Evolutionary conservation across 2,329 filamentous ascomycete species (phyloP), one percentile per base, ranked within the genome.

Genomic region (Sordariomycetes sp.): DNA sequence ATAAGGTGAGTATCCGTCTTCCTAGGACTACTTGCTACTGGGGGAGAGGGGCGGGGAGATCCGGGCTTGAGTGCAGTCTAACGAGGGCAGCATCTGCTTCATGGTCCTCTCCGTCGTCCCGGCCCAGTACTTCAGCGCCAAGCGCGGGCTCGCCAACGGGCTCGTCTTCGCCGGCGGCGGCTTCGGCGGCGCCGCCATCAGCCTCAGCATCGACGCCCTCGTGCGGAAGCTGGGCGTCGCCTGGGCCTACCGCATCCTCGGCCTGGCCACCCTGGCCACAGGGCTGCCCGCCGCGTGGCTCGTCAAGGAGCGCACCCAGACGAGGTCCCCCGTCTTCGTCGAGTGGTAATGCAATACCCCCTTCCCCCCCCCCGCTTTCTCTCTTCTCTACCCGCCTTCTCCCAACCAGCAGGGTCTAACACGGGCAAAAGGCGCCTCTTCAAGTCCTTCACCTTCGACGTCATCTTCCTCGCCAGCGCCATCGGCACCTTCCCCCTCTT

Each of bases 401-500:
- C n/a, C n/a, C n/a, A n/a, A n/a, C n/a, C n/a, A n/a, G n/a, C n/a
- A n/a, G n/a, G n/a, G 22, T 11, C 46, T 50, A 50, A 50, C 20
- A 22, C 32, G 18, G 37, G 24, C 20, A 54, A 6, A 53, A 77
- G 76, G 78, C 68, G 69, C 34, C 69, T 84, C 2, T 82, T 85
- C 65, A 74, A 74, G 34, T 74, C 81, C 58, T 59, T 74, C 24
- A 74, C 72, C 11, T 85, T 85, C 65, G 62, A 71, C 6, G 66
- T 78, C 2, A 66, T 86, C 28, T 84, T 85, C 64, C 63, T 79
- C 3, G 76, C 76, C 4, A 78, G 79, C 0, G 78, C 75, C 0
- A 72, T 85, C 11, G 81, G 74, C 1, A 83, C 79, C 1, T 86
- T 86, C 61, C 78, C 82, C 0, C 74, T 85, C 18, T 77, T 83